Base-by-base conservation (phyloP, 306 rosid species). In the Pachyrhizus erosus region DNA sequence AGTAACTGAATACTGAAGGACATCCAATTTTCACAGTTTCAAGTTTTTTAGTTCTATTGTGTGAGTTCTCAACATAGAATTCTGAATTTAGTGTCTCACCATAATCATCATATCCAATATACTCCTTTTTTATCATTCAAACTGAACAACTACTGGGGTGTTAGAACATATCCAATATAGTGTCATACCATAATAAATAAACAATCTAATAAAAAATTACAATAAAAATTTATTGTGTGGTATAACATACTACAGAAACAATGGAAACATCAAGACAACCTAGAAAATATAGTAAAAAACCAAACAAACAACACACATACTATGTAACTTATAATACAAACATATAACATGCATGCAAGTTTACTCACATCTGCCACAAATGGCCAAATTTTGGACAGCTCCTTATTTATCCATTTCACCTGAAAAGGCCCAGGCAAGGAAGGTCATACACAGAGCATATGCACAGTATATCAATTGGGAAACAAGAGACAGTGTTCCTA, bases 381-480 rank as follows among this genome's bases (percentile, higher is more conserved):
- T 10, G 99, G 99, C 99, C 99, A 95, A 80, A 93, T 54, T 85
- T 95, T 95, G 89, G 89, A 89, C 66, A 93, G 89, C 80, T 76
- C 86, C 93, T 93, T 95, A 91, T 95, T 95, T 68, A 95, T 84
- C 99, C 99, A 95, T 87, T 95, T 95, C 83, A 91, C 99, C 99
- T 93, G 91, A 83, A 87, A 83, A 54, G 70, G 20, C 61, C 90
- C 66, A 87, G 60, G 65, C 20, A 82, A 80, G 60, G 40, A 57
- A 67, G 72, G 24, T 67, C 79, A 86, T 83, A 49, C 74, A 82
- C 33, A 58, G 61, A 66, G 69, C 43, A 55, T 61, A 67, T 46
- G 58, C 70, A 61, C 18, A 31, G 73, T 72, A 70, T 29, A 74
- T 7, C 39, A 66, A 67, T 27, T 45, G 61, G 24, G 77, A 33